Evolutionary conservation across 495 filamentous ascomycete genomes (phyloP).

Genomic region (Trichoderma reesei): DNA sequence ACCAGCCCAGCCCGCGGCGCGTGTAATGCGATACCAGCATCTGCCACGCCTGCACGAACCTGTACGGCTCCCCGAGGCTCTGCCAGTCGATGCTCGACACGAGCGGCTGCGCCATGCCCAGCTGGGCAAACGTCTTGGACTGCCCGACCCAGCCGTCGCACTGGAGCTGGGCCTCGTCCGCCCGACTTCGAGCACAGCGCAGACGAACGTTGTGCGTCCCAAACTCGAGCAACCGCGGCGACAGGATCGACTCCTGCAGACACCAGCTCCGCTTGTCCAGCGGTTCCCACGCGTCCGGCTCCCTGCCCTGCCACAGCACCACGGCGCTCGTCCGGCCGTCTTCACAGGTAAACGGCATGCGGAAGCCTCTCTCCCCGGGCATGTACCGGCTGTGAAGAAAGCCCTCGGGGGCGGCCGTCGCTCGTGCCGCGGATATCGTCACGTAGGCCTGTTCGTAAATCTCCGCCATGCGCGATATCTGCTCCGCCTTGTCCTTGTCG

Average conservation of each 20-base stretch:
- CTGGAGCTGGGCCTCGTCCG: not conserved
- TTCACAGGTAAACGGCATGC: not conserved
- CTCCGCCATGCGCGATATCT: constrained; percentile 15
- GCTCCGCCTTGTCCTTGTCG: constrained; percentile 12
- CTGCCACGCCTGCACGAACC: not conserved
- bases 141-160: not conserved
- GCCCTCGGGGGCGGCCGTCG: constrained; percentile 9
- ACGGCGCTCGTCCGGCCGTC: not conserved
- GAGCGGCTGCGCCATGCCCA: not conserved
- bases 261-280: not conserved
- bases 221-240: not conserved
- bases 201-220: not conserved
- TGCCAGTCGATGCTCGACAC: not conserved
- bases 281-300: not conserved
- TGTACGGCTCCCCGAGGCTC: not conserved
- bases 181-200: not conserved
- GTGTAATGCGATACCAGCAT: not conserved
- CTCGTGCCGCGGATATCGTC: constrained; percentile 10
- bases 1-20: not conserved
- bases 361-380: not conserved
- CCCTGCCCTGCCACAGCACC: not conserved
- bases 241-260: not conserved
- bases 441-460: constrained; percentile 15
- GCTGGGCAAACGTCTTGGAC: not conserved
- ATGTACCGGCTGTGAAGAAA: not conserved